Conservation (phyloP, 2,329 filamentous ascomycete species). For the Fusarium veterinarium region DNA sequence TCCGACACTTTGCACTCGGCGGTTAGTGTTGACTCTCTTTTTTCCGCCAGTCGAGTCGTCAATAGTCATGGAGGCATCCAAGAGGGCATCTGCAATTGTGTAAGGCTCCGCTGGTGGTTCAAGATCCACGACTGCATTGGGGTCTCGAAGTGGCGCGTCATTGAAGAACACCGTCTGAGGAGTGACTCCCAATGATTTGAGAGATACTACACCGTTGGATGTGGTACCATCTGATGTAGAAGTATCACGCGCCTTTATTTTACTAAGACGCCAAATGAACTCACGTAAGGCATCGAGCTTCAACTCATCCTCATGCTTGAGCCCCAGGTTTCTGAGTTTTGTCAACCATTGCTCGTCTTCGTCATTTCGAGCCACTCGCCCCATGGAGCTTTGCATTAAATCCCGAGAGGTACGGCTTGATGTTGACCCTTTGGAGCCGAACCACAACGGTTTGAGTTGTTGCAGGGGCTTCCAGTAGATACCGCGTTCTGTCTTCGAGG, state of each 20-base stretch:
- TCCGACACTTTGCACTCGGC: constrained; percentile 55
- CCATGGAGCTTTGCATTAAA: constrained; percentile 66
- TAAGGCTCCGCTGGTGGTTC: constrained; percentile 62
- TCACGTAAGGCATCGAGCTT: constrained; percentile 88
- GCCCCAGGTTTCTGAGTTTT: constrained; percentile 84
- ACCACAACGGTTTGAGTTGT: constrained; percentile 71
- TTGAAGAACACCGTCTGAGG: constrained; percentile 95
- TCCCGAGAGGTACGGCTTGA: constrained; percentile 68
- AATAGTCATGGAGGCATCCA: constrained; percentile 92
- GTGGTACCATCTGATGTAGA: constrained; percentile 50
- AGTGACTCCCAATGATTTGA: constrained; percentile 81
- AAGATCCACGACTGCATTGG: constrained; percentile 49
- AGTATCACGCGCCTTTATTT: constrained; percentile 71
- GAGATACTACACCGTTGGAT: constrained; percentile 66
- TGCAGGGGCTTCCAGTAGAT: constrained; percentile 87
- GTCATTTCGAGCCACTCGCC: constrained; percentile 78
- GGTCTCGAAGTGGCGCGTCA: constrained; percentile 69
- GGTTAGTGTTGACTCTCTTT: constrained; percentile 64
- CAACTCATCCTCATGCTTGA: constrained; percentile 85
- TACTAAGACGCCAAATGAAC: constrained; percentile 89
- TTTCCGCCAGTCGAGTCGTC: constrained; percentile 72
- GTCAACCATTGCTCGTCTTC: constrained; percentile 96
- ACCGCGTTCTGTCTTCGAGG: constrained; percentile 80
- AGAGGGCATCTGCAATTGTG: constrained; percentile 88
- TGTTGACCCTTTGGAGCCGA: constrained; percentile 68